Base-by-base conservation (phyloP, 495 filamentous ascomycete species). In the Podospora bellae-mahoneyi region DNA sequence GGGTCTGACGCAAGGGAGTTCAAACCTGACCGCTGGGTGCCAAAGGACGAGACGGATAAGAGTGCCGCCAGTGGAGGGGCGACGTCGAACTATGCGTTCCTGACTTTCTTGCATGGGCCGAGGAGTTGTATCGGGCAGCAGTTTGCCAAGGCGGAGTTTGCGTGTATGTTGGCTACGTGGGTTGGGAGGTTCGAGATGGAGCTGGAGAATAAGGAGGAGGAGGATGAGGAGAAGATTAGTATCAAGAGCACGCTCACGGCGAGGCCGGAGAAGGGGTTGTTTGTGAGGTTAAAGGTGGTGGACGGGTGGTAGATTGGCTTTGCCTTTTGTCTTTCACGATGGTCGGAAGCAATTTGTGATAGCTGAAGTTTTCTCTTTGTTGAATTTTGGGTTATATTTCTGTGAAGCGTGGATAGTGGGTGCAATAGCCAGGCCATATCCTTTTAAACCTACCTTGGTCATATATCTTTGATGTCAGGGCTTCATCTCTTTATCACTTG, bases 101-200 rank as follows among this genome's bases (percentile, higher is more conserved):
- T 90, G 75, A 88, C 87, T 0, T 89, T 89, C 69, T 73, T 88
- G 30, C 86, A 87, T 66, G 88, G 88, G 0, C 83, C 87, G 4
- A 72, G 87, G 62, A 85, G 83, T 55, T 90, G 88, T 71, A 89
- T 90, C 62, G 88, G 88, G 5, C 80, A 82, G 76, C 83, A 83
- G 2, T 99, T 99, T 79, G 91, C 93, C 0, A 90, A 88, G 77
- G 82, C 87, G 0, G 95, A 97, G 82, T 91, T 96, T 76, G 91
- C 90, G 7, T 92, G 88, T 73, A 78, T 97, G 70, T 68, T 99
- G 61, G 94, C 92, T 63, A 84, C 85, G 3, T 84, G 88, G 79
- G 87, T 94, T 20, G 92, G 92, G 16, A 82, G 85, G 55, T 96
- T 89, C 71, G 82, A 89, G 70, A 86, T 92, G 71, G 84, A 86